Percentiles rank a stretch among this genome's conserved stretches.
These are phyloP conservation scores for Blepharisma undulans DNA, from an alignment of 169 alveolate genomes.

Conservation along the genomic window DNA sequence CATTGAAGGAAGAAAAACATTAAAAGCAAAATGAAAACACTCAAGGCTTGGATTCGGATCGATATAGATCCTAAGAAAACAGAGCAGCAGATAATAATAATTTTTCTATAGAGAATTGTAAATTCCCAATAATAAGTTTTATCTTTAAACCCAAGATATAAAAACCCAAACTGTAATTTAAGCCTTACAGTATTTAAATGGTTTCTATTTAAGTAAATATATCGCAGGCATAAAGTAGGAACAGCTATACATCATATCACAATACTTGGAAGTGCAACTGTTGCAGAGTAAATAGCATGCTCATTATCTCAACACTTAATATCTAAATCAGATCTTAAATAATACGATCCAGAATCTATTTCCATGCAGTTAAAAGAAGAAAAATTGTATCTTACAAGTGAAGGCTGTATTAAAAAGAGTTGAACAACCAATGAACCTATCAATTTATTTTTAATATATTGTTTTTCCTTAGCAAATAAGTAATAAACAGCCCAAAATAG, in stretches of 20 bases:
- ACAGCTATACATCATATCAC: slow-evolving; percentile 56
- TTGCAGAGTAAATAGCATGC: slow-evolving; percentile 31
- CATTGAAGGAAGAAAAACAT: slow-evolving; percentile 29
- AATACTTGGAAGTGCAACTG: slow-evolving; percentile 51
- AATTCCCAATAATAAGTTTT: slow-evolving; percentile 57
- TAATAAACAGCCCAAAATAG: not conserved
- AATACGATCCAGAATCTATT: slow-evolving; percentile 29
- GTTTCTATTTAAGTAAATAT: slow-evolving; percentile 15
- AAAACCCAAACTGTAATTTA: slow-evolving; percentile 46
- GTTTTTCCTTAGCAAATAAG: not conserved
- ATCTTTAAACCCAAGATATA: slow-evolving; percentile 48
- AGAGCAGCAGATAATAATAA: slow-evolving; percentile 35
- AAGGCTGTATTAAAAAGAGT: slow-evolving; percentile 44
- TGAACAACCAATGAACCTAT: slow-evolving; percentile 33
- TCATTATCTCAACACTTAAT: slow-evolving; percentile 34
- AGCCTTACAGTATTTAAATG: not conserved
- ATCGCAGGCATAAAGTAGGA: slow-evolving; percentile 42
- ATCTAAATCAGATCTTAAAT: slow-evolving; percentile 24
- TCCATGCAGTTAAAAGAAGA: slow-evolving; percentile 8
- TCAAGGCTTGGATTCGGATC: slow-evolving; percentile 46
- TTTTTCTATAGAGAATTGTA: slow-evolving; percentile 51
- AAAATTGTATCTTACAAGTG: not conserved
- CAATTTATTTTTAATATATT: not conserved
- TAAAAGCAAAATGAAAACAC: slow-evolving; percentile 39
- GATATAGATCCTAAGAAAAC: slow-evolving; percentile 33